phyloP scores from a whole-genome alignment of 495 filamentous ascomycete species.

The Platismatia glauca region DNA sequence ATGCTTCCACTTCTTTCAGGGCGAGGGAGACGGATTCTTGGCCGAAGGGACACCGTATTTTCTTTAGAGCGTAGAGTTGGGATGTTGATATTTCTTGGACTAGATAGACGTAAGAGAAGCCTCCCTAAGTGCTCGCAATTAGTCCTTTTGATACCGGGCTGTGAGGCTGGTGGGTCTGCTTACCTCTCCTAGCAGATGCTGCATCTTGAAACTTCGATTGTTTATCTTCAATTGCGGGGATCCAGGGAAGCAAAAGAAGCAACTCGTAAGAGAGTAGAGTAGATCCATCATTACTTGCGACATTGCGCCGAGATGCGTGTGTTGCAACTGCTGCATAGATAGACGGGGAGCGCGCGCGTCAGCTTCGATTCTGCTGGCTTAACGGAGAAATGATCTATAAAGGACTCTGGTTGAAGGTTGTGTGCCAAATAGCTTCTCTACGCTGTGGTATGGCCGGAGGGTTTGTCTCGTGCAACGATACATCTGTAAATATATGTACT shows the following conservation, averaged over 20 bases:
- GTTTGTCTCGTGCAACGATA: neutral
- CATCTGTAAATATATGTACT: neutral
- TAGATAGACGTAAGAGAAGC: conserved; percentile 97
- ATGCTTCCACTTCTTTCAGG: conserved; percentile 94
- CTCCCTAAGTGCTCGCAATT: conserved; percentile 49
- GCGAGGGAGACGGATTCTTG: conserved; percentile 90
- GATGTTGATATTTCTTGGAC: conserved; percentile 79
- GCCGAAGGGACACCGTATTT: conserved; percentile 96
- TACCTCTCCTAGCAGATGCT: conserved; percentile 85
- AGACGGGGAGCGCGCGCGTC: conserved; percentile 1
- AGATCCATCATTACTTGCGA: conserved; percentile 80
- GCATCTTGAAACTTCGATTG: conserved; percentile 86
- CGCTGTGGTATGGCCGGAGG: neutral
- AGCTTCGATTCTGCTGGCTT: neutral
- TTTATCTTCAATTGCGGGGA: conserved; percentile 94
- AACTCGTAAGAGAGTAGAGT: conserved; percentile 82
- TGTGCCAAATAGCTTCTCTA: neutral
- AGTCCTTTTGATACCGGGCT: neutral
- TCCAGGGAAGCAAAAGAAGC: conserved; percentile 89
- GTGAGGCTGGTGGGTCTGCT: conserved; percentile 9
- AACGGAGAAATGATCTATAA: neutral
- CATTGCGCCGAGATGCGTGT: conserved; percentile 41
- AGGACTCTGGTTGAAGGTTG: neutral
- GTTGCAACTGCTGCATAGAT: conserved; percentile 17
- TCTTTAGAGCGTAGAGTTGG: conserved; percentile 88